Evolutionary conservation across 352 stramenopile genomes (phyloP).

Genomic region (Phytophthora citricola): DNA sequence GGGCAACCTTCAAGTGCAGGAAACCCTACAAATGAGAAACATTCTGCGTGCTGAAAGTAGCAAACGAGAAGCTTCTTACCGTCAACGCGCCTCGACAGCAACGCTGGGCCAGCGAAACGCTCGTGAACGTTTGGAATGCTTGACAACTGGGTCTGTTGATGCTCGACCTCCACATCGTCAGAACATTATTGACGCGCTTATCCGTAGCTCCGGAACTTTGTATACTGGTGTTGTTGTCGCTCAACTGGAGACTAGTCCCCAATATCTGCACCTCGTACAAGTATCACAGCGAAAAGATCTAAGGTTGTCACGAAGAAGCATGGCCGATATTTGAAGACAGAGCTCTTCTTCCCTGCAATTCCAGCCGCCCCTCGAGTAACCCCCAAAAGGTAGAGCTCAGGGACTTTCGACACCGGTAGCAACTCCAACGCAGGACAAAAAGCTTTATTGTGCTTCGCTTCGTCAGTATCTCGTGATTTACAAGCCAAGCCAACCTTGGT

Average conservation of each 20-base stretch:
- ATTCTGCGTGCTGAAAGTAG: constrained; percentile 33
- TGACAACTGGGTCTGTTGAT: constrained; percentile 14
- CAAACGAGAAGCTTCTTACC: constrained; percentile 30
- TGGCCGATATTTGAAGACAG: constrained; percentile 41
- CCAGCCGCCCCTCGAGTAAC: constrained; percentile 10
- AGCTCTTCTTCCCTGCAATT: constrained; percentile 40
- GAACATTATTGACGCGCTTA: constrained; percentile 43
- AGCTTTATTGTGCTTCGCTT: constrained; percentile 5
- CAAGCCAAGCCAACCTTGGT: constrained; percentile 53
- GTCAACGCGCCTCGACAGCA: constrained; percentile 8
- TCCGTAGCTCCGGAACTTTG: constrained; percentile 29
- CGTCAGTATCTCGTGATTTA: constrained; percentile 13
- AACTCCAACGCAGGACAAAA: neutral
- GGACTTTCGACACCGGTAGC: neutral
- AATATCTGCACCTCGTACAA: constrained; percentile 5
- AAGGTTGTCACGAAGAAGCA: constrained; percentile 38
- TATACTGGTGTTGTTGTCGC: constrained; percentile 39
- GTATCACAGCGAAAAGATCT: constrained; percentile 7
- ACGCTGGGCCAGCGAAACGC: constrained; percentile 8
- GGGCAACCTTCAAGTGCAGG: constrained; percentile 35
- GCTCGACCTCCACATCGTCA: constrained; percentile 12
- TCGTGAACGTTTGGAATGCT: constrained; percentile 9
- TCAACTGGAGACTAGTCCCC: constrained; percentile 14
- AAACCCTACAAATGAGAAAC: constrained; percentile 35
- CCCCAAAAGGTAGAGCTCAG: constrained; percentile 11